These are phyloP conservation scores for Zygosaccharomyces bailii DNA, from an alignment of 805 yeast species.

Conservation along the genomic window DNA sequence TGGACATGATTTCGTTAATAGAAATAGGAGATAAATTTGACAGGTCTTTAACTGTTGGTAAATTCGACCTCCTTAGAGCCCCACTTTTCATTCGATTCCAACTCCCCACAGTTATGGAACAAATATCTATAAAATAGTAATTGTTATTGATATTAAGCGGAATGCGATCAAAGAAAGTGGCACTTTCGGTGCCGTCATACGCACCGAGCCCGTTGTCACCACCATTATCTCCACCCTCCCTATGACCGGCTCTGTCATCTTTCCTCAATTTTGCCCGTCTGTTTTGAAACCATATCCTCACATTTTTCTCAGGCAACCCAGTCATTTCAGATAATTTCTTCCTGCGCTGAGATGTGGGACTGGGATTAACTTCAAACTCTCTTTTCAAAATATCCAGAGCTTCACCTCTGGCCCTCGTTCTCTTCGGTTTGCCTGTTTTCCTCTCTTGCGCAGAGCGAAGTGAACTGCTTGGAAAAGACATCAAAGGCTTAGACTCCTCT, in stretches of 20 bases:
- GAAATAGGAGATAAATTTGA: slow-evolving; percentile 66
- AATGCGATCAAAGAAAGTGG: slow-evolving; percentile 36
- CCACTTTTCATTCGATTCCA: slow-evolving; percentile 81
- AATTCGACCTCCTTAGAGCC: slow-evolving; percentile 38
- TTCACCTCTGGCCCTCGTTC: slow-evolving; percentile 78
- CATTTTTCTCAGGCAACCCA: slow-evolving; percentile 82
- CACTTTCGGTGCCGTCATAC: slow-evolving; percentile 16
- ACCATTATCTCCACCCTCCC: slow-evolving; percentile 9
- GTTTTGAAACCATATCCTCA: slow-evolving; percentile 91
- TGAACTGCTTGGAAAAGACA: slow-evolving; percentile 1
- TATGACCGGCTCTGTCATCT: slow-evolving; percentile 16
- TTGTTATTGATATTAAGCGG: slow-evolving; percentile 61
- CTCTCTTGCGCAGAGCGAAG: slow-evolving; percentile 1
- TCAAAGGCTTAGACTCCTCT: background rate
- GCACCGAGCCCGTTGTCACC: slow-evolving; percentile 13
- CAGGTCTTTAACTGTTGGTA: slow-evolving; percentile 42
- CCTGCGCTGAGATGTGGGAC: slow-evolving; percentile 70
- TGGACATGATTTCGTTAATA: slow-evolving; percentile 58
- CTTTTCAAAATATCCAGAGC: slow-evolving; percentile 62
- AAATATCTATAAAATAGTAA: slow-evolving; percentile 65
- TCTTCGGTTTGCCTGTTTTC: slow-evolving; percentile 36
- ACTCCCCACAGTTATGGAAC: slow-evolving; percentile 67
- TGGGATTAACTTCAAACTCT: slow-evolving; percentile 69
- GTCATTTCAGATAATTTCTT: slow-evolving; percentile 67
- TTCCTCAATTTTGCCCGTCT: slow-evolving; percentile 76